Base-by-base conservation (phyloP, 768 basidiomycete species). In the Lyophyllum atratum region DNA sequence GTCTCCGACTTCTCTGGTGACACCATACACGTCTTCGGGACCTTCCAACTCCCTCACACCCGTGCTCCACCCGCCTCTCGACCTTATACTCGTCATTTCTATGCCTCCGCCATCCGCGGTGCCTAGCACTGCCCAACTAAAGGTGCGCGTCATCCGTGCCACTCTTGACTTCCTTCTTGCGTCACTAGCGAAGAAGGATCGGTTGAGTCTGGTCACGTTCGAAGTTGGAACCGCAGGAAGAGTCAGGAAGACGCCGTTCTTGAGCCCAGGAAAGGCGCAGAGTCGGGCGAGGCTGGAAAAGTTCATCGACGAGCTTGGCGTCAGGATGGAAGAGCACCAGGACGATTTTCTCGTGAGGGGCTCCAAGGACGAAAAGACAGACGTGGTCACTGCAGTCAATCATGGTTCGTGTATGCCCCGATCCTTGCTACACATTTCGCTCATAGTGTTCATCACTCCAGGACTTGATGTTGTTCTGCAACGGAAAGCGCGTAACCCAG, bases 381-480 rank as follows among this genome's bases (percentile, higher is more conserved):
- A 97, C 70, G 96, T 99, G 17, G 94, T 98, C 22, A 96, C 95
- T 11, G 97, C 95, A n/a, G 93, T 98, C 55, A 99, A 99, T 70
- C 89, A 96, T 65, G 93, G 92, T 88, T 52, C 45, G 74, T 56
- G 2, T 33, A 28, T 22, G 40, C 21, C 43, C 29, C 48, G 12
- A 48, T 53, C 17, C 12, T 44, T 28, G 5, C 15, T 33, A 11
- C 22, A 22, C n/a, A 33, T 24, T 50, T 22, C 14, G 6, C 28
- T 31, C 46, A 51, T 48, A 17, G 45, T 34, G 47, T 54, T 40
- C 50, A 58, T 43, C 52, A 56, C 50, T 52, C 10, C 63, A 91
- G 93, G 90, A 40, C 84, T 98, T 29, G 97, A 99, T 70, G 86
- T 96, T 19, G 91, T 98, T 7, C 75, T 99, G 29, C 97, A 98